A percentile compares a stretch with the other conserved stretches of the same genome.
phyloP scores from a whole-genome alignment of 192 early-diverging fungal species.

The Coemansia sp. region DNA sequence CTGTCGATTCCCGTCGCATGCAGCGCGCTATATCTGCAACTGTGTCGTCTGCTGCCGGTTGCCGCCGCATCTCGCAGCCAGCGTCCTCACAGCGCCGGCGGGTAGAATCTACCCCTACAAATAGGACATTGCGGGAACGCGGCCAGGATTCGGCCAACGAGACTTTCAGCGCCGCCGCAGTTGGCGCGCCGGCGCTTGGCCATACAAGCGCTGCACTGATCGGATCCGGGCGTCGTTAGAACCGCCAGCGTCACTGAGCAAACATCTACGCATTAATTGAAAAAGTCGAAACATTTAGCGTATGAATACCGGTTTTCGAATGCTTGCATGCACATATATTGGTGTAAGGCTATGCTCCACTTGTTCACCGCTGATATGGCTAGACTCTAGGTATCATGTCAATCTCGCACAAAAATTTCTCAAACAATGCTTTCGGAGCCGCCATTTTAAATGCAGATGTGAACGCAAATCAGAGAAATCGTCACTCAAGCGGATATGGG shows the following conservation, averaged over 20 bases:
- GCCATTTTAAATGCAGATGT: too few species aligned
- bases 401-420: too few species aligned
- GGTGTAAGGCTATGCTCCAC: background rate
- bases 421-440: too few species aligned
- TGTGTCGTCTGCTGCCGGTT: too few species aligned
- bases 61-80: too few species aligned
- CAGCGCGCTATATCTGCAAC: background rate
- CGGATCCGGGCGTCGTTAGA: conserved; percentile 22
- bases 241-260: conserved; percentile 36
- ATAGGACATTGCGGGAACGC: conserved; percentile 31
- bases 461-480: too few species aligned
- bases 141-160: conserved; percentile 5
- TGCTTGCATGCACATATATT: conserved; percentile 6
- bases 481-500: too few species aligned
- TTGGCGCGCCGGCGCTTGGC: conserved; percentile 15
- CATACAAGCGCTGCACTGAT: conserved; percentile 33
- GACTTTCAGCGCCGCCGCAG: background rate
- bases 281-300: background rate
- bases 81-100: conserved; percentile 4
- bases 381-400: background rate
- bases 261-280: conserved; percentile 23
- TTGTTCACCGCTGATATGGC: background rate
- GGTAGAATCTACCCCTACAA: conserved; percentile 21
- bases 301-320: background rate
- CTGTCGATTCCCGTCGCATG: background rate